Evolutionary conservation across 805 yeast genomes (phyloP).

Genomic region (Candida sithepensis): DNA sequence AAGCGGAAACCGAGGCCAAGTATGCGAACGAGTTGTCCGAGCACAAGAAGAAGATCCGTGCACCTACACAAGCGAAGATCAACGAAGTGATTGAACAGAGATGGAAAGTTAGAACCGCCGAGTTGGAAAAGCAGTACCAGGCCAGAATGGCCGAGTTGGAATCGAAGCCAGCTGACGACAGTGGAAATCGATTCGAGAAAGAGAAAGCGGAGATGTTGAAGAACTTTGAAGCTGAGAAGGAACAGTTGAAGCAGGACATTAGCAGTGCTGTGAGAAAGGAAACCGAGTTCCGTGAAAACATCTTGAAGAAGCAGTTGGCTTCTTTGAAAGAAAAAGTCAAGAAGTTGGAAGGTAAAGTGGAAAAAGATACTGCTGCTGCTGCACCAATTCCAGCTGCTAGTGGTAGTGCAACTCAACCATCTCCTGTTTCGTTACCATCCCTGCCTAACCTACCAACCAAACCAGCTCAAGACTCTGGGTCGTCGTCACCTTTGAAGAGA

Average conservation of each 20-base stretch:
- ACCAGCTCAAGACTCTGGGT: neutral
- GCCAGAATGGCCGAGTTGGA: conserved; percentile 23
- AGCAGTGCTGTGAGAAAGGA: conserved; percentile 52
- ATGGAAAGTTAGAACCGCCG: conserved; percentile 30
- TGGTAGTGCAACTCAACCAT: neutral
- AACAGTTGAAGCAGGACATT: conserved; percentile 41
- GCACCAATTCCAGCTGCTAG: neutral
- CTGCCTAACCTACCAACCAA: conserved; percentile 4
- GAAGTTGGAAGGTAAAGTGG: conserved; percentile 9
- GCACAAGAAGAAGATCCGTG: conserved; percentile 34
- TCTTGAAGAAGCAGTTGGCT: conserved; percentile 52
- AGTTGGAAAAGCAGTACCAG: conserved; percentile 31
- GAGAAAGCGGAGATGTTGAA: conserved; percentile 17
- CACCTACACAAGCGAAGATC: conserved; percentile 35
- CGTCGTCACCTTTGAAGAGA: conserved; percentile 13
- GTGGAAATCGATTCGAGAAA: conserved; percentile 10
- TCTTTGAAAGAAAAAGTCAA: conserved; percentile 41
- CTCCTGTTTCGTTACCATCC: neutral
- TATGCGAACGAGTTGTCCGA: conserved; percentile 27
- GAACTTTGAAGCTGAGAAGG: conserved; percentile 25
- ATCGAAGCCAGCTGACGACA: conserved; percentile 3
- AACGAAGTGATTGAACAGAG: conserved; percentile 34
- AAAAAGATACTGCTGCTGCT: neutral
- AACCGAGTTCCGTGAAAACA: conserved; percentile 53
- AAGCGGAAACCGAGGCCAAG: conserved; percentile 32